phyloP scores from a whole-genome alignment of 169 alveolate genomes.

The Perkinsus chesapeaki region DNA sequence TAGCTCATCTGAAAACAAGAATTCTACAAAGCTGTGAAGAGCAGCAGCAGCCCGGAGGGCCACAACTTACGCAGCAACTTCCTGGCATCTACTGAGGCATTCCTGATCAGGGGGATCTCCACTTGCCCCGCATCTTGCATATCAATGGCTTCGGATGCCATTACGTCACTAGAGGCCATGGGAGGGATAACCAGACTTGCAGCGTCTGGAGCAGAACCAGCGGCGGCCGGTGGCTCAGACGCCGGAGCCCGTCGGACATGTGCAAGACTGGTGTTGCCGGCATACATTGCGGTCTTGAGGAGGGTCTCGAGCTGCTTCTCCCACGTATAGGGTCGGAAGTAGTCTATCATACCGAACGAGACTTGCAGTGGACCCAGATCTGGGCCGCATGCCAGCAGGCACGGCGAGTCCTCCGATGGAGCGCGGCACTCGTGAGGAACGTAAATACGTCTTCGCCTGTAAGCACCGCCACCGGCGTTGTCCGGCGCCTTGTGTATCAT shows the following conservation, averaged over 20 bases:
- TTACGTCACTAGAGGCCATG: not conserved
- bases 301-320: constrained; percentile 28
- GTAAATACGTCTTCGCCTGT: not conserved
- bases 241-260: not conserved
- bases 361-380: not conserved
- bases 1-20: not conserved
- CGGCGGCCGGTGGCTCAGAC: not conserved
- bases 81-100: not conserved
- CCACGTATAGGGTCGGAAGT: constrained; percentile 28
- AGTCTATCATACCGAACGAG: constrained; percentile 3
- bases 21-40: not conserved
- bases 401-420: not conserved
- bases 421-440: not conserved
- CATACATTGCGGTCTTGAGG: not conserved
- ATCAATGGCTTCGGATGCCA: not conserved
- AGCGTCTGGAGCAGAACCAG: not conserved
- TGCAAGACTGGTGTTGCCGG: not conserved
- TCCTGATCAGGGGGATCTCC: not conserved
- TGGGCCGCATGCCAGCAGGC: not conserved
- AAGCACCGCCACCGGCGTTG: not conserved
- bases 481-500: not conserved
- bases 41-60: not conserved
- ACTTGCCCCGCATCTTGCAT: not conserved
- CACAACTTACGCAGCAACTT: not conserved
- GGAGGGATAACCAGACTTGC: not conserved